phyloP scores from a whole-genome alignment of 2,329 filamentous ascomycete species.

The Diaporthe batatas region DNA sequence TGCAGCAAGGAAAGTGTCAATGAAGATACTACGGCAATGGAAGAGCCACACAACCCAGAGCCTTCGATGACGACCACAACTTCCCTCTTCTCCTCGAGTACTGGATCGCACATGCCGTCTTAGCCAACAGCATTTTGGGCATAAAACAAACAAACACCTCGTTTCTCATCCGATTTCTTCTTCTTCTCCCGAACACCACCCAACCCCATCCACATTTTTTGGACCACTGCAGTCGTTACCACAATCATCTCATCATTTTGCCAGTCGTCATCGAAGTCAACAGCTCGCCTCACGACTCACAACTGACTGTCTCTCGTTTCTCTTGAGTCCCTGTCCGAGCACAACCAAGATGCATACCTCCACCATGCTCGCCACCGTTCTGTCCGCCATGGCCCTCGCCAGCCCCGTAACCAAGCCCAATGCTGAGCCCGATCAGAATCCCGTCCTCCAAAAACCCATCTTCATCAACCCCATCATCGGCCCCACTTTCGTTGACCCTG shows the following conservation, averaged over 20 bases:
- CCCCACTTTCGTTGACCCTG: too few species aligned
- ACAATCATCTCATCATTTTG: background rate
- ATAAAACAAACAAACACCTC: conserved; percentile 4
- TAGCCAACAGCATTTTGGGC: too few species aligned
- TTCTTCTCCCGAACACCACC: background rate
- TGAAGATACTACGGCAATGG: background rate
- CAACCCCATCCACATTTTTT: background rate
- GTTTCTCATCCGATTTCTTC: background rate
- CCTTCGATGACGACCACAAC: background rate
- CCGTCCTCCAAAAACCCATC: too few species aligned
- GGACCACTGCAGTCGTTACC: background rate
- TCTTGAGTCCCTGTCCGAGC: too few species aligned
- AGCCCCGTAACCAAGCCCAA: background rate
- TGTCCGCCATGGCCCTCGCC: background rate
- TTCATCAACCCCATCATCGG: too few species aligned
- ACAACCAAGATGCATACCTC: background rate
- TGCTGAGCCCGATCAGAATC: too few species aligned
- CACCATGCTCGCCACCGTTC: background rate
- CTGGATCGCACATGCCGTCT: background rate
- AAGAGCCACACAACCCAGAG: background rate
- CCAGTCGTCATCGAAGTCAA: background rate
- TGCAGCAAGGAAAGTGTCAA: background rate
- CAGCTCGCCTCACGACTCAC: too few species aligned
- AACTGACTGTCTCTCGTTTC: too few species aligned
- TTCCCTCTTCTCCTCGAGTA: background rate